Percentiles rank a stretch among this genome's conserved stretches.
phyloP scores from a whole-genome alignment of 208 protist species.

The Wallacemonas sp. region DNA sequence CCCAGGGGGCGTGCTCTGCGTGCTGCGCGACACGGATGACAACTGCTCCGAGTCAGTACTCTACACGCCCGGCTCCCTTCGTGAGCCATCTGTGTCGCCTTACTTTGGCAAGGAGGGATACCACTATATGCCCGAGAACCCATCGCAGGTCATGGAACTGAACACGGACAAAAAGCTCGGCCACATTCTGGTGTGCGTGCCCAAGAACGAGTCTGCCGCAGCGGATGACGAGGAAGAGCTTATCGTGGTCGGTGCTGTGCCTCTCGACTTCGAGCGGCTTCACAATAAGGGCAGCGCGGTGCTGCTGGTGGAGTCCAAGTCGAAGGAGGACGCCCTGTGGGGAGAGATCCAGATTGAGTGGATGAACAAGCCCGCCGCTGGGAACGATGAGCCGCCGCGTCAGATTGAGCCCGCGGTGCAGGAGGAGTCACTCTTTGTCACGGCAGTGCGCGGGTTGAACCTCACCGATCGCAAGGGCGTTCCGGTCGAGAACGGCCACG shows the following conservation, averaged over 20 bases:
- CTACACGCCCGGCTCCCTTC: conserved; percentile 43
- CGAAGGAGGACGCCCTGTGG: conserved; percentile 85
- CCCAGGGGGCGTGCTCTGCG: conserved; percentile 74
- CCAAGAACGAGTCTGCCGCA: conserved; percentile 41
- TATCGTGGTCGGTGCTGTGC: conserved; percentile 84
- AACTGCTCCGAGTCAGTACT: conserved; percentile 87
- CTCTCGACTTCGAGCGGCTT: conserved; percentile 82
- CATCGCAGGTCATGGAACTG: conserved; percentile 83
- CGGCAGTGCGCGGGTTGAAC: conserved; percentile 78
- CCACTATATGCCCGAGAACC: conserved; percentile 81
- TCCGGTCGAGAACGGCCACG: conserved; percentile 46
- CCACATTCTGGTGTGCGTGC: conserved; percentile 84
- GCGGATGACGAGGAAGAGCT: conserved; percentile 81
- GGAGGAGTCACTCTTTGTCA: conserved; percentile 78
- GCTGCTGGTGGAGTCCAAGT: conserved; percentile 86
- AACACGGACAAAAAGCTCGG: conserved; percentile 87
- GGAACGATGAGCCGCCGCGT: conserved; percentile 23
- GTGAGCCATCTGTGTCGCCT: conserved; percentile 69
- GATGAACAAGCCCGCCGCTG: conserved; percentile 37
- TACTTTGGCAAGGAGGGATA: conserved; percentile 81
- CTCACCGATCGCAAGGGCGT: conserved; percentile 39
- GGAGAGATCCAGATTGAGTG: conserved; percentile 88
- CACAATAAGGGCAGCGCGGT: conserved; percentile 80
- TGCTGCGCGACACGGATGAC: conserved; percentile 87
- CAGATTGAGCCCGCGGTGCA: conserved; percentile 29